These are phyloP conservation scores for Podospora comata DNA, from an alignment of 495 filamentous ascomycete genomes.

Conservation along the genomic window DNA sequence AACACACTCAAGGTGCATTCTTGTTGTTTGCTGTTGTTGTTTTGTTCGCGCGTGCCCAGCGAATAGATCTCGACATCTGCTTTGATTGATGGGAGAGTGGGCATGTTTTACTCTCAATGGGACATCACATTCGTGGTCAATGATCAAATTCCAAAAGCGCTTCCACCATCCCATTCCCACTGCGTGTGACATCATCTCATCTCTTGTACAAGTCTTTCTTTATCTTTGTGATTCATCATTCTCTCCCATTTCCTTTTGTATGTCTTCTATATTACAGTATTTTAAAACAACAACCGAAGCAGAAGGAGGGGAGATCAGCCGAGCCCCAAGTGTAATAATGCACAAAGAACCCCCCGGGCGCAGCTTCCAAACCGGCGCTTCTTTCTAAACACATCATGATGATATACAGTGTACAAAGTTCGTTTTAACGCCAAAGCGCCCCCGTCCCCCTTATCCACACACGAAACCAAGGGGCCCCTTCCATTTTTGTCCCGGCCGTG, in stretches of 20 bases:
- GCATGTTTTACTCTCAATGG: background rate
- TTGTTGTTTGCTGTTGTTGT: background rate
- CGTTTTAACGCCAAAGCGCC: slow-evolving; percentile 21
- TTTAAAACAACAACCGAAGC: slow-evolving; percentile 30
- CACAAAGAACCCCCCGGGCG: slow-evolving; percentile 15
- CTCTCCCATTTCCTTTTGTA: slow-evolving; percentile 32
- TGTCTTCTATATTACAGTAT: slow-evolving; percentile 34
- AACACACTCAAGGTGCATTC: background rate
- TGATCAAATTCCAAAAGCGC: background rate
- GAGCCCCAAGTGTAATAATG: slow-evolving; percentile 17
- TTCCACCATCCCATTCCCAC: background rate
- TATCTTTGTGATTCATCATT: slow-evolving; percentile 1
- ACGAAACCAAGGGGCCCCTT: slow-evolving; percentile 5
- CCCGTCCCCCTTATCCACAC: background rate
- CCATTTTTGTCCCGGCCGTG: background rate
- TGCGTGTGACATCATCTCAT: background rate
- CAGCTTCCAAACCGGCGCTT: slow-evolving; percentile 14
- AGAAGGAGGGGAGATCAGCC: slow-evolving; percentile 33
- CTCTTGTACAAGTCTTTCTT: background rate
- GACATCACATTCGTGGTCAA: background rate
- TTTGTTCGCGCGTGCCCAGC: background rate
- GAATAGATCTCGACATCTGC: background rate
- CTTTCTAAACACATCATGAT: slow-evolving; percentile 25
- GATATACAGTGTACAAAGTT: slow-evolving; percentile 21
- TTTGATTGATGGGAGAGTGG: background rate